Percentiles rank a stretch among this genome's conserved stretches.
These are phyloP conservation scores for Cladosporium halotolerans DNA, from an alignment of 2,329 filamentous ascomycete genomes.

Conservation along the genomic window DNA sequence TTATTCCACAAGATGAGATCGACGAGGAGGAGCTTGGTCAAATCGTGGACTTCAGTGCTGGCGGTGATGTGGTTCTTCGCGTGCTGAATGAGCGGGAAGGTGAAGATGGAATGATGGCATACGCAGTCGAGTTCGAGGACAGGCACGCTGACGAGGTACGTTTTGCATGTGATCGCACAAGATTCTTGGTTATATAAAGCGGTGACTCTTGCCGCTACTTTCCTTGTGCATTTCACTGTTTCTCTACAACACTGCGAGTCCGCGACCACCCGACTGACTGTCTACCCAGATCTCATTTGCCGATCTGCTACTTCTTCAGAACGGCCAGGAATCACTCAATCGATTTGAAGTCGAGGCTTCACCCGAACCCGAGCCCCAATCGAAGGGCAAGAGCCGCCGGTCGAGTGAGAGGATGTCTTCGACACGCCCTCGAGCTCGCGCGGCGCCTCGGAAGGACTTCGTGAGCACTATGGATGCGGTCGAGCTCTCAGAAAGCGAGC, in stretches of 20 bases:
- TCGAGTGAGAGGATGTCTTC: constrained; percentile 20
- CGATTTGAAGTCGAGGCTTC: constrained; percentile 32
- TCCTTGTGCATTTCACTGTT: not conserved
- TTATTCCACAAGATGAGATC: constrained; percentile 9
- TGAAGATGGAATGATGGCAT: constrained; percentile 29
- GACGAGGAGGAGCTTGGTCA: constrained; percentile 15
- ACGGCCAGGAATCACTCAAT: constrained; percentile 43
- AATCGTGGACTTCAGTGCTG: constrained; percentile 23
- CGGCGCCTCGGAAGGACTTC: constrained; percentile 15
- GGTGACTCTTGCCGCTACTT: not conserved
- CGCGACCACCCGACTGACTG: not conserved
- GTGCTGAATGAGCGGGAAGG: constrained; percentile 35
- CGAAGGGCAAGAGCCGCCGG: not conserved
- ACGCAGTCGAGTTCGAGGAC: constrained; percentile 39
- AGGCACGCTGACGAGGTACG: constrained; percentile 37
- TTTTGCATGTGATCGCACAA: constrained; percentile 13
- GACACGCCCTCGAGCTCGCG: constrained; percentile 16
- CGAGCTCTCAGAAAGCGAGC: constrained; percentile 20
- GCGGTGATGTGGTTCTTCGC: constrained; percentile 29
- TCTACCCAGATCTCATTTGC: constrained; percentile 39
- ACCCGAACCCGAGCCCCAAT: constrained; percentile 4
- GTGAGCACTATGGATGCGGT: constrained; percentile 26
- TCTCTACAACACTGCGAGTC: not conserved
- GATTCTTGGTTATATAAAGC: not conserved
- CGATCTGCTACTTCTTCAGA: constrained; percentile 38